A percentile compares a stretch with the other conserved stretches of the same genome.
phyloP scores from a whole-genome alignment of 208 protist species.

The Entamoeba invadens region DNA sequence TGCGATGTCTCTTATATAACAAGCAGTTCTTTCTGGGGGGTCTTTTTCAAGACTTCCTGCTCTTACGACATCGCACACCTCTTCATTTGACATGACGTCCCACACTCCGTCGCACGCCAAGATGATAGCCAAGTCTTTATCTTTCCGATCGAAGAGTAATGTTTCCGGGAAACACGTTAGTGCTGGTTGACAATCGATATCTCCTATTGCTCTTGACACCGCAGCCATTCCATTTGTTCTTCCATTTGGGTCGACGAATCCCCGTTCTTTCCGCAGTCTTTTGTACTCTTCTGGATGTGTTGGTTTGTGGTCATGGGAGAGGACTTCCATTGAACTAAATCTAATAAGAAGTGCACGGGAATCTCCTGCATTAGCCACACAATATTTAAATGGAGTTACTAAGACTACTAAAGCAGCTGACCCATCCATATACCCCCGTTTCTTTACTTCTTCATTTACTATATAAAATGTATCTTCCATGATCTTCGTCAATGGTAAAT shows the following conservation, averaged over 20 bases:
- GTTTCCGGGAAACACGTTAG: background rate
- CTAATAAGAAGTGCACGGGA: background rate
- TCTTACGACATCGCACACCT: background rate
- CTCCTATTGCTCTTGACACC: background rate
- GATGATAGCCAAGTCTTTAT: background rate
- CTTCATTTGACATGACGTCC: background rate
- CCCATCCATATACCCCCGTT: background rate
- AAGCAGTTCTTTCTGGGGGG: background rate
- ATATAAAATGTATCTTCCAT: background rate
- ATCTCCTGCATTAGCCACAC: background rate
- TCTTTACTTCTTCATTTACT: background rate
- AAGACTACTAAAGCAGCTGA: background rate
- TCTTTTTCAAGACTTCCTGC: background rate
- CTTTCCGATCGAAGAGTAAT: background rate
- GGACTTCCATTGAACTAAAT: background rate
- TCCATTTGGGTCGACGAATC: background rate
- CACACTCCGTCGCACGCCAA: background rate
- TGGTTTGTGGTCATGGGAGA: background rate
- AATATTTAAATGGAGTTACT: constrained; percentile 1
- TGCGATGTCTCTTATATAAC: background rate
- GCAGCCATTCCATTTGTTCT: background rate
- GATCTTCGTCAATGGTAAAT: background rate
- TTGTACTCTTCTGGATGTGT: background rate
- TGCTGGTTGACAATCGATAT: background rate
- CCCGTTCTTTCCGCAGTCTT: background rate